Base-by-base conservation (phyloP, 768 basidiomycete species). In the Sistotremastrum suecicum region DNA sequence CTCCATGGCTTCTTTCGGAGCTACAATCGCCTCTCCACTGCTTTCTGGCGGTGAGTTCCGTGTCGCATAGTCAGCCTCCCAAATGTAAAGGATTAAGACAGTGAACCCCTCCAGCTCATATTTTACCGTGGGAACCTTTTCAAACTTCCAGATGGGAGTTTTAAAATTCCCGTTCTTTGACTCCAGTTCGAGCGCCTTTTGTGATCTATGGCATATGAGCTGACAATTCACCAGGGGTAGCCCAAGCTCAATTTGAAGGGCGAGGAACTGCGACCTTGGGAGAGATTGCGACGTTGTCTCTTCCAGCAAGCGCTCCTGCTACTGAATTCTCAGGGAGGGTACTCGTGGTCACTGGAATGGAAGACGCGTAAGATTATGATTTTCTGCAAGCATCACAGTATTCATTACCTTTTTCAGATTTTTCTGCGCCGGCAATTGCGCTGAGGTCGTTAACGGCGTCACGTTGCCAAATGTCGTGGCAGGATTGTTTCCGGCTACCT, bases 91-190 rank as follows among this genome's bases (percentile, higher is more conserved):
- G 20, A 20, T 20, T 20, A 20, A 20, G 20, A 20, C 20, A 20
- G 20, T 20, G 20, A 20, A 20, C 20, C 20, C 20, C 20, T 20
- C 12, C 29, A 39, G 40, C 36, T 52, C 53, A 8, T 58, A 58
- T 37, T 34, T 54, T 6, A 45, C 51, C 7, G 49, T 50, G 10
- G 34, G 42, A 39, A 48, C 42, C 5, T 47, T 53, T 33, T 45
- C 39, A 29, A 51, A 55, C 31, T 50, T 54, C 39, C 56, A 58
- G 35, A 37, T 48, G 20, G 41, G 34, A n/a, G 56, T 57, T 46
- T 53, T 54, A 34, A 12, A 42, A 9, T 58, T 48, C 38, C 52
- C 54, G 6, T 48, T 49, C 45, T 58, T 53, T 41, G 53, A 57
- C 37, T 45, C 50, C 10, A 42, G 56, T 57, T 41, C 31, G 38